Evolutionary conservation across 257 asterid species (phyloP).

Genomic region (Craterostigma plantagineum): DNA sequence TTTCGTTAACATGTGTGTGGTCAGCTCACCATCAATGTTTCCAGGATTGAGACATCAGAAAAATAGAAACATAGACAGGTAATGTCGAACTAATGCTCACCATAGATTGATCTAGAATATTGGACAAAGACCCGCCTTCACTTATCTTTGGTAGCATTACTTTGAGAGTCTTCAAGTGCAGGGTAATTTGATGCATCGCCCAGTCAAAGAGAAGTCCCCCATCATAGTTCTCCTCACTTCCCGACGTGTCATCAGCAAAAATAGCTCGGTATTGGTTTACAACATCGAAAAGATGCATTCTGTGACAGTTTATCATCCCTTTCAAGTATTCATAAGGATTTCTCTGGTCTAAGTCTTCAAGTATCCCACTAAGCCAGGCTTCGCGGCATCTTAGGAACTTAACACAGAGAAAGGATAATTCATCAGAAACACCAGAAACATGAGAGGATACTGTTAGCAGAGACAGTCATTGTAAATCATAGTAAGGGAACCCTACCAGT

Average conservation of each 20-base stretch:
- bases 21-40: too few relatives aligned
- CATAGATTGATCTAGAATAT: constrained; percentile 92
- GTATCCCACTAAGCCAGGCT: constrained; percentile 87
- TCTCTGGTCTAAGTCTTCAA: constrained; percentile 90
- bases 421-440: constrained; percentile 13
- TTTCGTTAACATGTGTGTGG: too few relatives aligned
- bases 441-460: neutral
- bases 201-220: constrained; percentile 98
- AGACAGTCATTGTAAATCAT: neutral
- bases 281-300: constrained; percentile 90
- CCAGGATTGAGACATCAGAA: too few relatives aligned
- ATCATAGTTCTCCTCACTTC: constrained; percentile 85
- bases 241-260: constrained; percentile 87
- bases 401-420: constrained; percentile 7
- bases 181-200: constrained; percentile 94
- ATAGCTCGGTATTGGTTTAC: constrained; percentile 97
- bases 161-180: constrained; percentile 69
- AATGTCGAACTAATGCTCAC: too few relatives aligned
- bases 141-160: constrained; percentile 87
- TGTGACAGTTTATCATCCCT: constrained; percentile 83
- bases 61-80: too few relatives aligned
- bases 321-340: constrained; percentile 88
- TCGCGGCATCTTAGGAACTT: constrained; percentile 96
- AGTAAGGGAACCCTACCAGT: constrained; percentile 33
- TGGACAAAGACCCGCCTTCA: constrained; percentile 92